These are phyloP conservation scores for Salix viminalis DNA, from an alignment of 345 rosid species.

Conservation along the genomic window DNA sequence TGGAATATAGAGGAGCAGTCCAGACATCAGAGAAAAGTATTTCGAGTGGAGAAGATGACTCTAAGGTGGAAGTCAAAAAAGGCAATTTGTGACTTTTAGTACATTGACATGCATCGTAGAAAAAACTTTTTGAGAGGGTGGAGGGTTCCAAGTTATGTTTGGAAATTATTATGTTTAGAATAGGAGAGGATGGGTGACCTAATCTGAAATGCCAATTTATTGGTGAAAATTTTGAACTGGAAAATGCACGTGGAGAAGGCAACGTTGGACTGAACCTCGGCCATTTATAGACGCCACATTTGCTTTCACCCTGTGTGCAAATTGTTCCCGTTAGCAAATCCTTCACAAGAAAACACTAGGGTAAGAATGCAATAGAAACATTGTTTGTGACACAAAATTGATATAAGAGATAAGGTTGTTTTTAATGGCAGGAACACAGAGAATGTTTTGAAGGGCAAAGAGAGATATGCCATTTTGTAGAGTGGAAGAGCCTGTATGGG, in stretches of 20 bases:
- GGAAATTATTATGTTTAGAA: neutral
- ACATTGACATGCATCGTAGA: neutral
- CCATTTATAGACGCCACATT: neutral
- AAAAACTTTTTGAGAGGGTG: neutral
- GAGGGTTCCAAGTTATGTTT: neutral
- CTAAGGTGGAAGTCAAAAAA: neutral
- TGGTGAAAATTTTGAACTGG: neutral
- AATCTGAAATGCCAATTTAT: neutral
- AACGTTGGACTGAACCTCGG: too few relatives aligned
- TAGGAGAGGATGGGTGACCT: neutral
- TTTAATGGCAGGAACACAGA: too few relatives aligned
- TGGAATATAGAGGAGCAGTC: neutral
- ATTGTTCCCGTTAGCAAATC: too few relatives aligned
- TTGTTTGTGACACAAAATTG: neutral
- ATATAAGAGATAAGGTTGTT: too few relatives aligned
- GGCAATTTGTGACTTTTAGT: constrained; percentile 8
- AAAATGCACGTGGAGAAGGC: neutral
- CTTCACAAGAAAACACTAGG: neutral
- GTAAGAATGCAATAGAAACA: neutral
- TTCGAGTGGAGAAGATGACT: neutral
- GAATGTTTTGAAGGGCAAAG: too few relatives aligned
- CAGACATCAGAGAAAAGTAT: constrained; percentile 3
- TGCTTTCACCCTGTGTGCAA: too few relatives aligned
- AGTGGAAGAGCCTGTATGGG: too few relatives aligned
- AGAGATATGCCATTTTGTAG: too few relatives aligned